Conservation (phyloP, 169 alveolate genomes). For the Plasmodium adleri region DNA sequence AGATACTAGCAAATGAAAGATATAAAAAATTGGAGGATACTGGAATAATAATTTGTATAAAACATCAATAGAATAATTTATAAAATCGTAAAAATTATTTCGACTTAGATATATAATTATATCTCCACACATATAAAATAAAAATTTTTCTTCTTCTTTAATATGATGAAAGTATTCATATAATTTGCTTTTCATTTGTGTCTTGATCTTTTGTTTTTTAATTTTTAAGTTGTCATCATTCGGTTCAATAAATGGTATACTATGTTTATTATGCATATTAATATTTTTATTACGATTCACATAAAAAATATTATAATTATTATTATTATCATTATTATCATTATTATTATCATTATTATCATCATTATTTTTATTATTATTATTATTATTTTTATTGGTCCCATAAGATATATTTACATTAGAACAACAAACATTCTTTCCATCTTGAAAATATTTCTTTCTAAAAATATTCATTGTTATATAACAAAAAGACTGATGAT, state of each 20-base stretch:
- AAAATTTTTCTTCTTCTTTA: conserved; percentile 43
- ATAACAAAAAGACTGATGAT: conserved; percentile 2
- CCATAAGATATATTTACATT: neutral
- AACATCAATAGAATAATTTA: conserved; percentile 47
- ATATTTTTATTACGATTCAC: conserved; percentile 2
- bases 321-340: neutral
- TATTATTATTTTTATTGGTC: neutral
- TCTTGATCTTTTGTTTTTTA: too few relatives aligned
- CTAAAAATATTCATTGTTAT: too few relatives aligned
- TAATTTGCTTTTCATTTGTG: neutral
- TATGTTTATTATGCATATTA: neutral
- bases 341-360: neutral
- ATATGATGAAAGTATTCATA: conserved; percentile 18
- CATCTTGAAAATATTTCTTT: too few relatives aligned
- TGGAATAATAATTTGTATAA: conserved; percentile 68
- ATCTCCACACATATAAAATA: conserved; percentile 52
- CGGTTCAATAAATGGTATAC: neutral
- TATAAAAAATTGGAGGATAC: conserved; percentile 62
- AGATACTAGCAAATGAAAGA: conserved; percentile 60
- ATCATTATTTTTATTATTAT: neutral
- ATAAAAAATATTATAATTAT: neutral
- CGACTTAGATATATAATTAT: conserved; percentile 36
- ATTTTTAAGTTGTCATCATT: neutral
- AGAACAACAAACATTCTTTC: neutral
- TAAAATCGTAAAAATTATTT: conserved; percentile 40